phyloP scores from a whole-genome alignment of 768 basidiomycete species.

The Megacollybia marginata region DNA sequence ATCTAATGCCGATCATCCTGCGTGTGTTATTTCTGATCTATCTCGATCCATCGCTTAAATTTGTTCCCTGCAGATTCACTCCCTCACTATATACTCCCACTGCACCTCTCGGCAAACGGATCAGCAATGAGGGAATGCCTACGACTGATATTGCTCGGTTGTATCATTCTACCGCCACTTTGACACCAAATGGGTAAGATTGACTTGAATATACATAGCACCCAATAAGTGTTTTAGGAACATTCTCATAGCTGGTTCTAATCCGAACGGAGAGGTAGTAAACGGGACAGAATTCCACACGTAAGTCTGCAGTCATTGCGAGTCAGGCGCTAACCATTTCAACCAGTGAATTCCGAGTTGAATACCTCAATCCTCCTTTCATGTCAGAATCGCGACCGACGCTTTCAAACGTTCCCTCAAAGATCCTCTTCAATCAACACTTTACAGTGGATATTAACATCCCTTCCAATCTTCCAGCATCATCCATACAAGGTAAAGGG shows the following conservation, averaged over 20 bases:
- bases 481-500: conserved; percentile 10
- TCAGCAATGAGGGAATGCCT: conserved; percentile 24
- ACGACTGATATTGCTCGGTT: conserved; percentile 21
- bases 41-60: not conserved
- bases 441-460: conserved; percentile 25
- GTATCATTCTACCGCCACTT: conserved; percentile 27
- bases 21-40: conserved; percentile 18
- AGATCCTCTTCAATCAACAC: conserved; percentile 22
- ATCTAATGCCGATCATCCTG: conserved; percentile 41
- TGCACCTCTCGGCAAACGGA: conserved; percentile 24
- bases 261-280: conserved; percentile 22
- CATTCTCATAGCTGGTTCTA: conserved; percentile 18
- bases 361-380: conserved; percentile 26
- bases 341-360: conserved; percentile 16
- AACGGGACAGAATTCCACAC: conserved; percentile 17
- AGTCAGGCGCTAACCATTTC: not conserved
- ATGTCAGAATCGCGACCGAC: conserved; percentile 15
- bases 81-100: conserved; percentile 35
- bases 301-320: not conserved
- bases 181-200: conserved; percentile 23
- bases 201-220: conserved; percentile 8
- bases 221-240: not conserved
- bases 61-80: conserved; percentile 11
- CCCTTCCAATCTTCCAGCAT: conserved; percentile 10
- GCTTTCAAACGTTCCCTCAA: conserved; percentile 16